Percentiles rank a stretch among this genome's conserved stretches.
These are phyloP conservation scores for Mesotaenium endlicherianum DNA, from an alignment of 139 green algal genomes.

Conservation along the genomic window DNA sequence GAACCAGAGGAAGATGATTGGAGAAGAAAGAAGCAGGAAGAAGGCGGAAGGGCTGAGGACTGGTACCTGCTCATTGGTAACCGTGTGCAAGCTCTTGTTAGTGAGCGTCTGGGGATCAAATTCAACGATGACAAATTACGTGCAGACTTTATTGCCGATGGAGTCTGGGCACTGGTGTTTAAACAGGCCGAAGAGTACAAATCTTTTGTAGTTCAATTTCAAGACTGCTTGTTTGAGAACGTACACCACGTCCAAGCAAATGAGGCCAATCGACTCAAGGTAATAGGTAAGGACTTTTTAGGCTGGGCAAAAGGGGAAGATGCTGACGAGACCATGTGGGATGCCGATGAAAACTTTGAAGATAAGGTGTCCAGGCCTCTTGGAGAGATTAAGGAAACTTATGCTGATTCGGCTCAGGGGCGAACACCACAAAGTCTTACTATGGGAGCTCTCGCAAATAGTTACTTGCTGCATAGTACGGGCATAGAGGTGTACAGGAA, in stretches of 20 bases:
- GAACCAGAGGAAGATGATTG: slow-evolving; percentile 20
- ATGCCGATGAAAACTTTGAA: slow-evolving; percentile 20
- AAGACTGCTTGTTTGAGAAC: slow-evolving; percentile 81
- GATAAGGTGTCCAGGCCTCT: no score
- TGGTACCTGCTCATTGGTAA: slow-evolving; percentile 21
- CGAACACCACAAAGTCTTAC: slow-evolving; percentile 33
- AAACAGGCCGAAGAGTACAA: background rate
- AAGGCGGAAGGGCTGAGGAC: slow-evolving; percentile 4
- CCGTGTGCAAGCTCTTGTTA: slow-evolving; percentile 1
- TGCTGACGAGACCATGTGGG: slow-evolving; percentile 43
- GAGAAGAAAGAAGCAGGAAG: slow-evolving; percentile 13
- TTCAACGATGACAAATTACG: slow-evolving; percentile 32
- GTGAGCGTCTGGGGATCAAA: background rate
- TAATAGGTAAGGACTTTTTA: slow-evolving; percentile 60
- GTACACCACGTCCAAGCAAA: slow-evolving; percentile 67
- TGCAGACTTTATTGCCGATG: slow-evolving; percentile 28
- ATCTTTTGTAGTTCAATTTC: no score
- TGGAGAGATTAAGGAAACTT: no score
- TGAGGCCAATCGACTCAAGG: slow-evolving; percentile 57
- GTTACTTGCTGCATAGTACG: slow-evolving; percentile 71
- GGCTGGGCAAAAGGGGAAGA: slow-evolving; percentile 56
- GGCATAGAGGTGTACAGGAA: slow-evolving; percentile 88
- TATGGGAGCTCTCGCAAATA: slow-evolving; percentile 54
- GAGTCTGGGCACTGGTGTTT: slow-evolving; percentile 39
- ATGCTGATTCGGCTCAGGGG: no score